These are phyloP conservation scores for Sutorius australiensis DNA, from an alignment of 768 basidiomycete genomes.

Conservation along the genomic window DNA sequence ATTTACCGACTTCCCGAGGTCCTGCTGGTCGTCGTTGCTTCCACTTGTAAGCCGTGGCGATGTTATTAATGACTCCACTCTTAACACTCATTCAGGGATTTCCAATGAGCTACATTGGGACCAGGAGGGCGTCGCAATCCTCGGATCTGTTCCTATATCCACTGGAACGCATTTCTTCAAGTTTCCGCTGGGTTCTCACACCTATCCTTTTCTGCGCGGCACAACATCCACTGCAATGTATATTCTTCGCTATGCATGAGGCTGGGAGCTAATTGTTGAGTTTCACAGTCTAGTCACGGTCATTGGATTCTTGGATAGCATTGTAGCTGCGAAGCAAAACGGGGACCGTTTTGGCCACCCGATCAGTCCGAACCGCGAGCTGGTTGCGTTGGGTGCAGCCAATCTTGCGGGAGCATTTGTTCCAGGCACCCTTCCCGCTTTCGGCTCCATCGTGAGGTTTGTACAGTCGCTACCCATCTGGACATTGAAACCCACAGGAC, in stretches of 20 bases:
- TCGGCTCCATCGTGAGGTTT: conserved; percentile 88
- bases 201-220: conserved; percentile 60
- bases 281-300: conserved; percentile 63
- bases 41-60: conserved; percentile 59
- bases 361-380: conserved; percentile 90
- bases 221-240: conserved; percentile 87
- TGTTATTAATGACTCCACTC: not conserved
- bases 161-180: conserved; percentile 62
- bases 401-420: conserved; percentile 79
- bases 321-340: conserved; percentile 94
- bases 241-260: conserved; percentile 5
- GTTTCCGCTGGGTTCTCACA: conserved; percentile 62
- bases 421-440: conserved; percentile 87
- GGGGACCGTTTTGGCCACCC: conserved; percentile 80
- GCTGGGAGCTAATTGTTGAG: not conserved
- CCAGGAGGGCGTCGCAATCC: conserved; percentile 71
- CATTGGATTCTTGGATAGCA: conserved; percentile 90
- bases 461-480: conserved; percentile 12
- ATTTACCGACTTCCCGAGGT: conserved; percentile 89
- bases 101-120: conserved; percentile 74
- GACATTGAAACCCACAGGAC: not conserved
- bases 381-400: conserved; percentile 83
- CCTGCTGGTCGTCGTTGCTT: conserved; percentile 75
- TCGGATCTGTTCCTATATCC: conserved; percentile 71
- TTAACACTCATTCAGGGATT: conserved; percentile 45